Conservation (phyloP, 345 rosid genomes). For the Melaleuca alternifolia region DNA sequence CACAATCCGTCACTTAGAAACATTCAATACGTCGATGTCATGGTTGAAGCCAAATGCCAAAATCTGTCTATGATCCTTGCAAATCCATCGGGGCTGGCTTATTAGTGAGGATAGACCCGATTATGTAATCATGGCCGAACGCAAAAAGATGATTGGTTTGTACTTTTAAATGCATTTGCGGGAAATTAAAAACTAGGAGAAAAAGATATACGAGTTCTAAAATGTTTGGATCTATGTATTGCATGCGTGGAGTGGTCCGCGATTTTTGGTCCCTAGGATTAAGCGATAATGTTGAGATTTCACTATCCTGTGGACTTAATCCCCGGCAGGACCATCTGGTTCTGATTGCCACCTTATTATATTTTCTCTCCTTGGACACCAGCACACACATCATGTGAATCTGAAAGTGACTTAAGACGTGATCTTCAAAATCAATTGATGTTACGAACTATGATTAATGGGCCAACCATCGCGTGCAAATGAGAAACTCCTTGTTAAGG, state of each 20-base stretch:
- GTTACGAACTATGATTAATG: not conserved
- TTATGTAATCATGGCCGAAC: not conserved
- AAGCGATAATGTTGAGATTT: not conserved
- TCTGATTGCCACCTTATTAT: not conserved
- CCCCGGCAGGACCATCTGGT: not conserved
- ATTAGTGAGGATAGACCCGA: not conserved
- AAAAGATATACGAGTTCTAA: not conserved
- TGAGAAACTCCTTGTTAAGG: not conserved
- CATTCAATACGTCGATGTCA: not conserved
- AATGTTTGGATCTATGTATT: not conserved
- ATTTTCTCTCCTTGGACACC: not conserved
- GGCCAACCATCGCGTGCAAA: not conserved
- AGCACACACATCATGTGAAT: not conserved
- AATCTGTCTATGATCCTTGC: not conserved
- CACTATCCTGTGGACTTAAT: not conserved
- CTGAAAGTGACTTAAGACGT: not conserved
- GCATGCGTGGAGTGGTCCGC: not conserved
- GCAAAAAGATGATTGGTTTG: not conserved
- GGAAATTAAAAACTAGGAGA: not conserved
- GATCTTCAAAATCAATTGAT: not conserved
- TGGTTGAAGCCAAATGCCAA: not conserved
- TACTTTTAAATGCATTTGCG: not conserved
- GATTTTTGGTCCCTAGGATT: not conserved
- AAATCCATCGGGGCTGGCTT: not conserved
- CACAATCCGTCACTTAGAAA: not conserved